Percentiles rank a stretch among this genome's conserved stretches.
phyloP scores from a whole-genome alignment of 2,329 filamentous ascomycete species.

The Hymenoscyphus fraxineus region DNA sequence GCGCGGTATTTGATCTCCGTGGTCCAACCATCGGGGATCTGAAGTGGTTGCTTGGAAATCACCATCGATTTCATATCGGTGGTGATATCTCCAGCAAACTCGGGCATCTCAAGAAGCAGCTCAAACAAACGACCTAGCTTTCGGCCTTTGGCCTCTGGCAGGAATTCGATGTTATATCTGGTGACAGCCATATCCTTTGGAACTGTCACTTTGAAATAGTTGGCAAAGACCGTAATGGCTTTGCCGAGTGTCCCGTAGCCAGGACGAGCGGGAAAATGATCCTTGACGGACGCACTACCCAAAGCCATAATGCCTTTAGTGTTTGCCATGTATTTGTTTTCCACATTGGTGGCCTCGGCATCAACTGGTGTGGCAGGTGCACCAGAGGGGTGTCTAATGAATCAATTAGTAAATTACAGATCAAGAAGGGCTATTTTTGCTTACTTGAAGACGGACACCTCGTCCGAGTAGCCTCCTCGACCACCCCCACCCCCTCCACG shows the following conservation, averaged over 20 bases:
- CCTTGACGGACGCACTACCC: conserved; percentile 17
- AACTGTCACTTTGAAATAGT: conserved; percentile 31
- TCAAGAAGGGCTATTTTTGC: conserved; percentile 13
- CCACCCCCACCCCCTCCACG: conserved; percentile 27
- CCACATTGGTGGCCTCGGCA: conserved; percentile 27
- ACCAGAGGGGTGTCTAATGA: conserved; percentile 24
- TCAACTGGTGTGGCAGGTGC: conserved; percentile 24
- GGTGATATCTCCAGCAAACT: conserved; percentile 23
- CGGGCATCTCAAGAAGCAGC: conserved; percentile 32
- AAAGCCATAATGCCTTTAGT: conserved; percentile 20
- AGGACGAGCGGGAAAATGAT: conserved; percentile 28
- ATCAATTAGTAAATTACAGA: conserved; percentile 9
- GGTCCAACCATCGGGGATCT: conserved; percentile 18
- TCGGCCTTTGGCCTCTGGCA: conserved; percentile 26
- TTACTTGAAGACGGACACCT: conserved; percentile 25
- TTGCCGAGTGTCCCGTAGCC: conserved; percentile 31
- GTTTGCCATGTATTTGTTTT: conserved; percentile 31
- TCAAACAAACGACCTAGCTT: conserved; percentile 31
- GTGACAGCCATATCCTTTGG: conserved; percentile 24
- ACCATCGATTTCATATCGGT: conserved; percentile 33
- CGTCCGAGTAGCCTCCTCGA: conserved; percentile 4
- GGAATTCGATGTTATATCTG: conserved; percentile 31
- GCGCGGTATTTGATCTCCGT: conserved; percentile 24
- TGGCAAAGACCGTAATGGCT: conserved; percentile 31
- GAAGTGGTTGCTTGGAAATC: conserved; percentile 21